Evolutionary conservation across 495 filamentous ascomycete genomes (phyloP).

Genomic region (Thozetella sp.): DNA sequence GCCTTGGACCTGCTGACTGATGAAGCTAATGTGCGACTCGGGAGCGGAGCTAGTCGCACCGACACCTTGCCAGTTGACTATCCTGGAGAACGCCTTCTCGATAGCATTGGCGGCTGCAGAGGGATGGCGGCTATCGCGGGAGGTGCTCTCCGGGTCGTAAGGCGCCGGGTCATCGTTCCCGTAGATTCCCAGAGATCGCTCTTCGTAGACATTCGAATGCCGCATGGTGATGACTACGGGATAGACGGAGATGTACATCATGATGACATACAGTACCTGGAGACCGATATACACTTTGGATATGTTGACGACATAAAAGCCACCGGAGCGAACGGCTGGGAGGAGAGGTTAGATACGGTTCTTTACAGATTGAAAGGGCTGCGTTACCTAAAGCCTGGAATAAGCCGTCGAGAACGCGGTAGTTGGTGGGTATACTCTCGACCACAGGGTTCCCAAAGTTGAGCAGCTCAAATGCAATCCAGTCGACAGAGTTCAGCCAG

Average conservation of each 20-base stretch:
- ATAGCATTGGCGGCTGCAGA: slow-evolving; percentile 22
- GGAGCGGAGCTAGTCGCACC: slow-evolving; percentile 21
- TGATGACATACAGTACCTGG: slow-evolving; percentile 82
- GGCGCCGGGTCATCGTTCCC: slow-evolving; percentile 38
- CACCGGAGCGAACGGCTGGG: slow-evolving; percentile 74
- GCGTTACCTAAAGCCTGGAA: slow-evolving; percentile 71
- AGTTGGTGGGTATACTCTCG: slow-evolving; percentile 52
- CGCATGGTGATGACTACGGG: slow-evolving; percentile 77
- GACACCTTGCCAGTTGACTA: slow-evolving; percentile 38
- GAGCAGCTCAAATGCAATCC: slow-evolving; percentile 78
- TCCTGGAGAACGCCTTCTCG: slow-evolving; percentile 22
- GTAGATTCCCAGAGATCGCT: slow-evolving; percentile 72
- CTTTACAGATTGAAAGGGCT: not conserved
- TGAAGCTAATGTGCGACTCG: slow-evolving; percentile 43
- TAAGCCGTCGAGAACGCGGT: slow-evolving; percentile 73
- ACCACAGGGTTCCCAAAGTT: slow-evolving; percentile 73
- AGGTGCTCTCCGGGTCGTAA: not conserved
- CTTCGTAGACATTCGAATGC: slow-evolving; percentile 66
- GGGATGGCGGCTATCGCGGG: slow-evolving; percentile 15
- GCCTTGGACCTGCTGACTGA: slow-evolving; percentile 71
- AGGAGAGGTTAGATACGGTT: not conserved
- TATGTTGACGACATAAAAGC: slow-evolving; percentile 82
- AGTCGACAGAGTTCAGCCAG: slow-evolving; percentile 78
- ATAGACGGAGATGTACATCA: slow-evolving; percentile 89
- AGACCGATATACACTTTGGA: slow-evolving; percentile 69